Evolutionary conservation across 768 basidiomycete genomes (phyloP), one percentile per base, ranked within the genome.

Genomic region (Mycena vulgaris): DNA sequence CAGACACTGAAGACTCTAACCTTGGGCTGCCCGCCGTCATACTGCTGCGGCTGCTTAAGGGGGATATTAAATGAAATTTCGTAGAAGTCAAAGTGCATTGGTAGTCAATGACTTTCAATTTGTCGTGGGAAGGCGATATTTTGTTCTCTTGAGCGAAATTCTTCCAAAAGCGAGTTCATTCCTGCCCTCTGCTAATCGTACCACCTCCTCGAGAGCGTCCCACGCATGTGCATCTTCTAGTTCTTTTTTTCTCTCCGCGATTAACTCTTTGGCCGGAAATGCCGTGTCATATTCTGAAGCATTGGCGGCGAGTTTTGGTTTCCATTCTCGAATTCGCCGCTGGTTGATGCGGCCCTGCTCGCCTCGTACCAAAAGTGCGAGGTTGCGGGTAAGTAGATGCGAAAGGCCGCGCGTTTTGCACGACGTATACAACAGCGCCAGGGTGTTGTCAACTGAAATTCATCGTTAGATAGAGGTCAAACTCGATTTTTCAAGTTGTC

Each of bases 361-460:
- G 40, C 74, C 72, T 61, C 75, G 82, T 33, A 82, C 72, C 57
- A 89, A 71, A 25, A 83, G 76, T 13, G 79, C 78, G 16, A 92
- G 78, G 73, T 93, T 93, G 21, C 86, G 86, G 8, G 90, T 89
- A 8, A 89, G 73, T 65, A 80, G 81, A 75, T 93, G 90, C 14
- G 92, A 78, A 17, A 92, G 79, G 17, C 93, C 93, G 30, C 91
- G 87, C 37, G 88, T 86, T 66, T 83, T 82, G 5, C 88, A 86
- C n/a, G 93, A 90, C 30, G 84, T 88, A 78, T 88, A 85, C 52
- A 94, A 77, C 11, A 94, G 72, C 35, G 84, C 83, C 45, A 94
- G 83, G 0, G 92, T 93, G 67, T 84, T 86, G 74, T 94, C 92
- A 78, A 93, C 93, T 95, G 68, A 48, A 57, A 59, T 39, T 37